Conservation (phyloP, 306 rosid genomes). For the Citrullus amarus region DNA sequence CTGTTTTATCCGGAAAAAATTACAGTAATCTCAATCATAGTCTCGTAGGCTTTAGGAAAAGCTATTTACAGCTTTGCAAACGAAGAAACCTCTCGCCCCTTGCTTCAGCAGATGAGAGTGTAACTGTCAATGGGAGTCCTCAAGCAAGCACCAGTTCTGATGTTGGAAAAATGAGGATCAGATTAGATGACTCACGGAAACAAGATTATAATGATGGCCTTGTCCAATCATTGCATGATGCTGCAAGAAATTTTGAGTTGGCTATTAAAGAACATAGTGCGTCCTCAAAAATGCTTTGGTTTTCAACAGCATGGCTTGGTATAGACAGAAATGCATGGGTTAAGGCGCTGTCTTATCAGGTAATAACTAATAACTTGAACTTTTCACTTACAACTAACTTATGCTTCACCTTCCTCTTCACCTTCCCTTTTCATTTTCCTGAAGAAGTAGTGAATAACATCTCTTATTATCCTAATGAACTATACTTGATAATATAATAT, state of each 20-base stretch:
- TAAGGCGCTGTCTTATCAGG: slow-evolving; percentile 83
- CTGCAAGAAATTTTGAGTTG: slow-evolving; percentile 84
- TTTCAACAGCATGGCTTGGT: slow-evolving; percentile 84
- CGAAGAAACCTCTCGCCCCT: slow-evolving; percentile 27
- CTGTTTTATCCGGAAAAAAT: slow-evolving; percentile 26
- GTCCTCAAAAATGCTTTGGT: slow-evolving; percentile 45
- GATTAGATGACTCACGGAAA: slow-evolving; percentile 53
- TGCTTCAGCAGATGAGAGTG: slow-evolving; percentile 73
- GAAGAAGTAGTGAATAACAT: background rate
- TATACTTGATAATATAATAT: background rate
- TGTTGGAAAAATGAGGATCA: slow-evolving; percentile 57
- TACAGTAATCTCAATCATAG: slow-evolving; percentile 16
- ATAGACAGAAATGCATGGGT: slow-evolving; percentile 83
- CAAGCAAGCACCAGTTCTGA: slow-evolving; percentile 47
- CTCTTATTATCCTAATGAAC: background rate
- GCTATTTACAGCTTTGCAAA: slow-evolving; percentile 28
- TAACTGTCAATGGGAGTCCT: slow-evolving; percentile 64
- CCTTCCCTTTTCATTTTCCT: background rate
- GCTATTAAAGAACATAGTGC: slow-evolving; percentile 68
- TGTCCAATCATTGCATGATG: slow-evolving; percentile 76
- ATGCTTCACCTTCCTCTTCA: background rate
- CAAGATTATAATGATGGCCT: slow-evolving; percentile 66
- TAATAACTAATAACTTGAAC: slow-evolving; percentile 11
- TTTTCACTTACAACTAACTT: background rate
- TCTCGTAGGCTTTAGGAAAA: slow-evolving; percentile 26